Base-by-base conservation (phyloP, 164 flowering plant species). In the Cinnamomum micranthum region DNA sequence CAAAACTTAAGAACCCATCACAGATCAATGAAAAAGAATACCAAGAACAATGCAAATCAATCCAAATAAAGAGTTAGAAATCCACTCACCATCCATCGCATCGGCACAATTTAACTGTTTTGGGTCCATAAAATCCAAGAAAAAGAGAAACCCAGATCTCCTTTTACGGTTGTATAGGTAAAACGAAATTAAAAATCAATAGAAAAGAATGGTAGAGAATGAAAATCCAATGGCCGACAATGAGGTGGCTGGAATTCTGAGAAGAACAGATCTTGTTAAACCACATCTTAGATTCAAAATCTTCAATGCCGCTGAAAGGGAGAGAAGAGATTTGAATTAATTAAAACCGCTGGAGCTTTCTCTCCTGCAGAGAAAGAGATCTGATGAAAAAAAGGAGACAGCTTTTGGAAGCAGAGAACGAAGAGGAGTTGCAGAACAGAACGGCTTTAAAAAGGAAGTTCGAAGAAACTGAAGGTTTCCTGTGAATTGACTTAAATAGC, bases 151-250 rank as follows among this genome's bases (percentile, higher is more conserved):
- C 58, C 7, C 51, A 55, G 60, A 55, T 19, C 41, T 13, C 23
- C 14, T 65, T 65, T 82, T 77, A 87, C 4, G 86, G 93, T 47
- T 86, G 85, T 88, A 88, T 89, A 90, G 92, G 91, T 85, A 81
- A 76, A 51, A 81, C 75, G 71, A 86, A 84, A 88, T 88, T 88
- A 69, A 90, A 87, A 75, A 88, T 80, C 70, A 90, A 85, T 25
- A 82, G 87, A 59, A 82, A 88, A 0, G 90, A 87, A 77, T 90
- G 90, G 74, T 86, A 90, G 27, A 91, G 89, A 68, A 93, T 80
- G 76, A 90, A 90, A 70, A 93, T 80, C 71, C 90, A 69, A 63
- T 89, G 88, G 86, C 95, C 93, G 76, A 86, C 92, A 82, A 90
- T 73, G 72, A 92, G 84, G 85, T 88, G 93, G 93, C 91, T 83